Conservation (phyloP, 176 grass and related monocot genomes). For the barley (Hordeum vulgare) region DNA sequence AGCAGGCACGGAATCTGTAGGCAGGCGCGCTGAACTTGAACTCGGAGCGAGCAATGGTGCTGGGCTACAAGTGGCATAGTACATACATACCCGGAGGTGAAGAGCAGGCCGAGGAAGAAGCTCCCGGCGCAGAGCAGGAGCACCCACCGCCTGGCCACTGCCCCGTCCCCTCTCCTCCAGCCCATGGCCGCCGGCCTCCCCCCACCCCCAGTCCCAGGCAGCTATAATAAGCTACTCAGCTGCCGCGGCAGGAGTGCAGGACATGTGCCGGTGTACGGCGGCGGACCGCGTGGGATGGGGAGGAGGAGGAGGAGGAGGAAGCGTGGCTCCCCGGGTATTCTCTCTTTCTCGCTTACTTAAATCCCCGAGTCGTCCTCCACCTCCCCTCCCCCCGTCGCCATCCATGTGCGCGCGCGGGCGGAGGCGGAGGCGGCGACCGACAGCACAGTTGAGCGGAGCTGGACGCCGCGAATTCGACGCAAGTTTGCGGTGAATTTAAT, state of each 20-base stretch:
- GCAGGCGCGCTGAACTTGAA: neutral
- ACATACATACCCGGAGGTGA: slow-evolving; percentile 69
- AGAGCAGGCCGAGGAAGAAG: slow-evolving; percentile 85
- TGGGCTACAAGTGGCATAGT: too few species aligned
- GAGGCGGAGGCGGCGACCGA: neutral
- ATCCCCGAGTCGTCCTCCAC: neutral
- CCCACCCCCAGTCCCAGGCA: neutral
- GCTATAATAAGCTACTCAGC: neutral
- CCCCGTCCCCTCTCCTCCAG: slow-evolving; percentile 30
- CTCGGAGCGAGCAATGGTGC: too few species aligned
- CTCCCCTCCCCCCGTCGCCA: neutral
- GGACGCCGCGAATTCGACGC: neutral
- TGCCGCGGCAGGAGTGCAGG: neutral
- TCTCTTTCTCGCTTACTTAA: neutral
- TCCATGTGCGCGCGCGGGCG: slow-evolving; percentile 2
- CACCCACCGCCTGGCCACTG: slow-evolving; percentile 50
- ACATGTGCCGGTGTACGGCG: neutral
- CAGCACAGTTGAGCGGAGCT: neutral
- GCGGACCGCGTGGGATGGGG: neutral
- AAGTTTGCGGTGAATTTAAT: neutral
- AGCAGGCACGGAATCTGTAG: neutral
- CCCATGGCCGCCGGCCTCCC: neutral
- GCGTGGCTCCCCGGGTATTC: neutral
- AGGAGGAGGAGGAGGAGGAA: neutral
- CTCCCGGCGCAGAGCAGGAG: slow-evolving; percentile 83